Conservation (phyloP, 1,284 basidiomycete genomes). For the Moesziomyces globuligerus region DNA sequence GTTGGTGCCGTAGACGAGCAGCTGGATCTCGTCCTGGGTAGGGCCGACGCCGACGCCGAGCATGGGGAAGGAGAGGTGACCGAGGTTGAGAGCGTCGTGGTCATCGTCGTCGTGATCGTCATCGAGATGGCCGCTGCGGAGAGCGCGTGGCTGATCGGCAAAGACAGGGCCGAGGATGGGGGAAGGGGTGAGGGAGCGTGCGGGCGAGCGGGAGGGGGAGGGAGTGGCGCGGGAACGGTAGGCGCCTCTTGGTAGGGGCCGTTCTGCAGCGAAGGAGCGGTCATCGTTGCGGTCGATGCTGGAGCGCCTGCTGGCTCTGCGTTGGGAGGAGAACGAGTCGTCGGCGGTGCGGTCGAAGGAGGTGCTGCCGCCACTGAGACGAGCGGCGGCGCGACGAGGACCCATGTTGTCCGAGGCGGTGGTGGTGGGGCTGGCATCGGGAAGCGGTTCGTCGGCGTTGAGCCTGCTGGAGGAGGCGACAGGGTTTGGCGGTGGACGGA, state of each 20-base stretch:
- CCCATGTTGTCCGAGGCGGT: constrained; percentile 44
- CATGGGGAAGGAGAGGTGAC: constrained; percentile 59
- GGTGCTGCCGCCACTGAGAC: constrained; percentile 40
- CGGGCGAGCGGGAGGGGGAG: constrained; percentile 27
- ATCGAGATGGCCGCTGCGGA: constrained; percentile 4
- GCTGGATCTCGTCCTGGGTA: constrained; percentile 56
- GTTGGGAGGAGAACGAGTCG: constrained; percentile 34
- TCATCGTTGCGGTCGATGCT: constrained; percentile 46
- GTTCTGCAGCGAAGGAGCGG: constrained; percentile 33
- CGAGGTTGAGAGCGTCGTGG: constrained; percentile 31
- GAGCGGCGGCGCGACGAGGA: constrained; percentile 34
- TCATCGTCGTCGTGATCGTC: constrained; percentile 9
- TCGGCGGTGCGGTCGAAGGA: constrained; percentile 31
- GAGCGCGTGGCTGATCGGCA: constrained; percentile 13
- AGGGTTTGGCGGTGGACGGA: constrained; percentile 30
- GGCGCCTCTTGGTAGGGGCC: constrained; percentile 20
- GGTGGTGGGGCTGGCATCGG: constrained; percentile 40
- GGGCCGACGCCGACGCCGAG: constrained; percentile 56
- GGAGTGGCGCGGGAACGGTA: constrained; percentile 37
- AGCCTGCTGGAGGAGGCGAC: constrained; percentile 36
- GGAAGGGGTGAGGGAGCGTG: constrained; percentile 58
- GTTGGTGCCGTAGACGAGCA: constrained; percentile 53
- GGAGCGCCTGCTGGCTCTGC: constrained; percentile 36
- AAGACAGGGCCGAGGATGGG: constrained; percentile 57
- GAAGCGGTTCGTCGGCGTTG: constrained; percentile 17